Evolutionary conservation across 805 yeast species (phyloP), one percentile per base, ranked within the genome.

Genomic region (Saccharomycopsis guyanensis): DNA sequence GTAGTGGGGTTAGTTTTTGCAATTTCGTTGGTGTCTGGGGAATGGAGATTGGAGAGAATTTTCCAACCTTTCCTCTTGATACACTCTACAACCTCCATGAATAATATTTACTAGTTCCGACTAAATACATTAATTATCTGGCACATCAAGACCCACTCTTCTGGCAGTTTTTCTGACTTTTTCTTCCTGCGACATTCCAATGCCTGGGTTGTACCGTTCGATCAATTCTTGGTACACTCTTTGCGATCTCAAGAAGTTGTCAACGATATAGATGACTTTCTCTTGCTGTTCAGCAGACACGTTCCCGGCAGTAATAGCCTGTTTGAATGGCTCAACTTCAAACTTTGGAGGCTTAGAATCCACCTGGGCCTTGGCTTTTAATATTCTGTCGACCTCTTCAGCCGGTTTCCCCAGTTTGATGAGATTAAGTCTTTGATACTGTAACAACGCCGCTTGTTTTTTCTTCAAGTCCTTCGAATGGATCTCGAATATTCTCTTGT

Each of bases 151-250:
- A 0, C 98, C 98, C n/a, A 91, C 98, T 53, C 80, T 74, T 47
- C 80, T 73, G 4, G 97, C 98, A 1, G 95, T 83, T 59, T 74
- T 76, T 56, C 79, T 71, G 23, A 91, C 80, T 46, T 82, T 79
- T 51, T 91, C 96, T 43, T 74, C 75, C 57, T 85, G 95, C 22
- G 79, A 73, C 78, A 83, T 76, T 22, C 76, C 76, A 51, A 82
- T 69, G 2, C 95, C 93, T 2, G 95, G 91, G 57, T 89, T 86
- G 63, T 91, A 93, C 55, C 95, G 73, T 55, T 84, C 93, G 38
- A 89, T 68, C 40, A 91, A 70, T 53, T 81, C 89, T 50, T 77
- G 78, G 64, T 87, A 91, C 10, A 71, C 76, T 53, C 93, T 70
- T 62, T 91, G 97, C 52, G 81, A 76, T 43, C 71, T 69, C 44